Percentiles rank a stretch among this genome's conserved stretches.
Conservation (phyloP, 208 protist genomes). For the Leishmania lainsoni region DNA sequence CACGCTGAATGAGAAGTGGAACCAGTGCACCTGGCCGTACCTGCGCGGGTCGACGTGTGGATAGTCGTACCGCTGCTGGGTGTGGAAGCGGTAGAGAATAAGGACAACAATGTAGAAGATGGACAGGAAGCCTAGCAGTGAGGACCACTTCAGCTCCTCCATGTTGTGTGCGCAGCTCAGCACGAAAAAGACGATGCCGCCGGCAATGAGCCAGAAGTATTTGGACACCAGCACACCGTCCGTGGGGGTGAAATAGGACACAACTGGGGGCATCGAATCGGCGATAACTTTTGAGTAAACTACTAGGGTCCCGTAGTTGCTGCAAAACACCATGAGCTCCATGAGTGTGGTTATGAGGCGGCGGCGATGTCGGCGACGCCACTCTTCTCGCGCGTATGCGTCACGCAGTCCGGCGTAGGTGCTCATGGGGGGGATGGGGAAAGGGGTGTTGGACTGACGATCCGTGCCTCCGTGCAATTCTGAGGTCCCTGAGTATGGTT, state of each 20-base stretch:
- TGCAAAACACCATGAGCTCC: conserved; percentile 65
- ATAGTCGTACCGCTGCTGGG: conserved; percentile 34
- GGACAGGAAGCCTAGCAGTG: conserved; percentile 76
- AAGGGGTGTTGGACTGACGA: background rate
- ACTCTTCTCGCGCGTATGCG: conserved; percentile 37
- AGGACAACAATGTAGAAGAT: conserved; percentile 85
- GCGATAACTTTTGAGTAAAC: conserved; percentile 76
- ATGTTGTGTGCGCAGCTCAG: conserved; percentile 77
- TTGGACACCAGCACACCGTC: conserved; percentile 38
- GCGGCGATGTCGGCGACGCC: conserved; percentile 42
- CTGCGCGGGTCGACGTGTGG: conserved; percentile 43
- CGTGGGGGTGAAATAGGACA: conserved; percentile 33
- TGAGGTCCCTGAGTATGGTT: background rate
- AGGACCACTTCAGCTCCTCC: conserved; percentile 86
- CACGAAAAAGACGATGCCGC: conserved; percentile 72
- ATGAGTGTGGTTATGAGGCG: conserved; percentile 55
- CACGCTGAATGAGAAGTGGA: conserved; percentile 30
- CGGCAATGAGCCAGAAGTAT: conserved; percentile 55
- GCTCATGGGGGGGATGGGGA: background rate
- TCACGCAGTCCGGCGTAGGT: conserved; percentile 19
- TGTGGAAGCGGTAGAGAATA: conserved; percentile 62
- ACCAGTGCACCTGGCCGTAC: conserved; percentile 48
- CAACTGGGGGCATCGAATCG: conserved; percentile 69
- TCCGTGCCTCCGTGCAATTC: background rate
- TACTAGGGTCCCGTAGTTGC: conserved; percentile 72